Base-by-base conservation (phyloP, 371 early-diverging fungal genomes). In the Haplosporangium sp. region DNA sequence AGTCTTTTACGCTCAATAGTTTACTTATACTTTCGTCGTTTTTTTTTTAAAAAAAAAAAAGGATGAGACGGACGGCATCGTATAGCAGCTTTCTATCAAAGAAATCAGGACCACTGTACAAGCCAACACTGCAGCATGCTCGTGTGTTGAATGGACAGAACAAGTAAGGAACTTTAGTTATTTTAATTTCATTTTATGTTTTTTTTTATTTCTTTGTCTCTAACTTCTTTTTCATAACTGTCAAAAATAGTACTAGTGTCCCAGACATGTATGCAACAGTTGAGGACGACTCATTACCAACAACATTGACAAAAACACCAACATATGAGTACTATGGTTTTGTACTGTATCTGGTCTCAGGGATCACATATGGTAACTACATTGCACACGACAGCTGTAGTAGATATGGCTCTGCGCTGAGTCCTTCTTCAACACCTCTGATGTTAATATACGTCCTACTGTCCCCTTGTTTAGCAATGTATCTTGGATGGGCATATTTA, bases 281-380 rank as follows among this genome's bases (percentile, higher is more conserved):
- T 10, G 62, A 54, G 37, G 82, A 82, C 23, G 82, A 82, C 36
- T 80, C 74, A 18, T 56, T 64, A 40, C 75, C 82, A 14, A 82
- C 82, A 20, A 82, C 77, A 4, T 23, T 82, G 50, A 88, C 88
- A 54, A 91, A 91, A 55, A 93, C 91, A 16, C 93, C 93, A 9
- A 87, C 91, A 0, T 91, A 91, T 65, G 95, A 95, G 61, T 94
- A 93, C 77, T 92, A 93, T 74, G 95, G 95, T 13, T 95, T 95
- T 80, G 94, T 91, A 16, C 83, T 94, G 64, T 95, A 95, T 64
- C 84, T 95, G n/a, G 83, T 89, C 8, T 93, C 95, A 2, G 89
- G 91, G 77, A 89, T 93, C 10, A 86, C 85, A 9, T 89, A 92
- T 68, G 91, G 89, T 86, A 68, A 37, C 21, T 43, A 21, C 37